Conservation (phyloP, 768 basidiomycete species). For the Boletus insuetus region DNA sequence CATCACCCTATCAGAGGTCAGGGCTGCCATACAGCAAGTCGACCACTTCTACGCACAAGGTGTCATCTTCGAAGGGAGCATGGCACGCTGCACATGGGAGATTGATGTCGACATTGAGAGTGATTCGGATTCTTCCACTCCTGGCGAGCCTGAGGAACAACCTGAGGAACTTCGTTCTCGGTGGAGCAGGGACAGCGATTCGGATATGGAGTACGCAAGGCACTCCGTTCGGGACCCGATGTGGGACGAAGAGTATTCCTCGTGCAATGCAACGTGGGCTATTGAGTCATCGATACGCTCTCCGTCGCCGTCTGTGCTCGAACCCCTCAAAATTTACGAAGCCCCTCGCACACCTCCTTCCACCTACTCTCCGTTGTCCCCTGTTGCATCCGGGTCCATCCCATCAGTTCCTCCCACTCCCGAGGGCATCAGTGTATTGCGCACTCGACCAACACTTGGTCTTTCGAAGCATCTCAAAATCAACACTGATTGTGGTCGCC, state of each 20-base stretch:
- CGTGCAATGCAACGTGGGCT: conserved; percentile 55
- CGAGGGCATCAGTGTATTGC: conserved; percentile 45
- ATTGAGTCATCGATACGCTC: conserved; percentile 52
- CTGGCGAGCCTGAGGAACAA: conserved; percentile 39
- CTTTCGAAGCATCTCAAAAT: conserved; percentile 51
- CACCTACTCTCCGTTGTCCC: conserved; percentile 47
- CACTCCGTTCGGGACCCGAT: conserved; percentile 29
- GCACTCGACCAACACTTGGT: conserved; percentile 34
- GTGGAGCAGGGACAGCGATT: conserved; percentile 56
- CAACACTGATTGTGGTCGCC: conserved; percentile 47
- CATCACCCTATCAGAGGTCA: conserved; percentile 47
- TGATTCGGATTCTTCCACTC: conserved; percentile 57
- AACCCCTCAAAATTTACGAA: conserved; percentile 42
- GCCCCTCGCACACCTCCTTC: conserved; percentile 50
- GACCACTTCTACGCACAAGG: conserved; percentile 70
- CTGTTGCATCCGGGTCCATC: conserved; percentile 36
- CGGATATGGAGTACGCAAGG: conserved; percentile 34
- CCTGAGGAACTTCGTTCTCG: conserved; percentile 45
- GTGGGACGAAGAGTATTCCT: conserved; percentile 38
- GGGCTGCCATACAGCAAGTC: conserved; percentile 53
- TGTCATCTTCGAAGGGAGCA: conserved; percentile 76
- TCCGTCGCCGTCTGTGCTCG: conserved; percentile 36
- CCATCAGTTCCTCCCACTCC: conserved; percentile 60
- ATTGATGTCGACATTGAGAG: conserved; percentile 62
- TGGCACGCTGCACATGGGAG: conserved; percentile 79